These are phyloP conservation scores for Thraustochytrium striatum DNA, from an alignment of 352 stramenopile species.

Conservation along the genomic window DNA sequence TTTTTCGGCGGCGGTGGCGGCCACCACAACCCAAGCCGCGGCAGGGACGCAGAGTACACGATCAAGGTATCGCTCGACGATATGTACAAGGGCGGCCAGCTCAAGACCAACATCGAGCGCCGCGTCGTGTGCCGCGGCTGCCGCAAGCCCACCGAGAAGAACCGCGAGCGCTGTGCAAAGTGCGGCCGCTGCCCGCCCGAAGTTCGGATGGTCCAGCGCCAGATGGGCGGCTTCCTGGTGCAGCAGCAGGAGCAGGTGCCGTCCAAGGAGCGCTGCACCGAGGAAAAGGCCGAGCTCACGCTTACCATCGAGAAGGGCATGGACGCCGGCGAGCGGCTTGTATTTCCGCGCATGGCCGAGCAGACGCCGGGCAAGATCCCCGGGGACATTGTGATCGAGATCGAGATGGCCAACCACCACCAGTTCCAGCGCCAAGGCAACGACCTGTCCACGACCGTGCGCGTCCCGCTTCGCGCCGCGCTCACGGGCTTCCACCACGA, in stretches of 20 bases:
- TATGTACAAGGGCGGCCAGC: constrained; percentile 89
- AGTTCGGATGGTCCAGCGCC: constrained; percentile 65
- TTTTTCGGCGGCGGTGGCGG: constrained; percentile 35
- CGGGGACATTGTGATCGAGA: constrained; percentile 69
- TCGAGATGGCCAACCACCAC: constrained; percentile 21
- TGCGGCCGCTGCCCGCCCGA: constrained; percentile 85
- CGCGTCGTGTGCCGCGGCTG: constrained; percentile 82
- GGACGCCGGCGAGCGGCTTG: constrained; percentile 80
- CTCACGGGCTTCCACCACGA: constrained; percentile 84
- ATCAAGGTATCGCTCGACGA: constrained; percentile 73
- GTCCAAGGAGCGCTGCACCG: constrained; percentile 64
- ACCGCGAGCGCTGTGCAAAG: constrained; percentile 74
- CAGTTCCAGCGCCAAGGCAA: constrained; percentile 87
- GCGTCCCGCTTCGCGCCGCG: constrained; percentile 86
- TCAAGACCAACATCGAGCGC: constrained; percentile 74
- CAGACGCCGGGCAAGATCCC: constrained; percentile 77
- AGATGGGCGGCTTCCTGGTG: constrained; percentile 51
- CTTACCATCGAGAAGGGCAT: constrained; percentile 90
- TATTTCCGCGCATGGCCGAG: constrained; percentile 82
- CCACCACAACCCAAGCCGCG: constrained; percentile 48
- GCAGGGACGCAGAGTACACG: constrained; percentile 51
- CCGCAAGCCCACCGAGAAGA: constrained; percentile 67
- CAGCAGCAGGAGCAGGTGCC: constrained; percentile 60
- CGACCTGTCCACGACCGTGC: constrained; percentile 88
- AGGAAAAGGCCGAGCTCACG: constrained; percentile 87